phyloP scores from a whole-genome alignment of 805 yeast genomes.

The Brettanomyces naardenensis region DNA sequence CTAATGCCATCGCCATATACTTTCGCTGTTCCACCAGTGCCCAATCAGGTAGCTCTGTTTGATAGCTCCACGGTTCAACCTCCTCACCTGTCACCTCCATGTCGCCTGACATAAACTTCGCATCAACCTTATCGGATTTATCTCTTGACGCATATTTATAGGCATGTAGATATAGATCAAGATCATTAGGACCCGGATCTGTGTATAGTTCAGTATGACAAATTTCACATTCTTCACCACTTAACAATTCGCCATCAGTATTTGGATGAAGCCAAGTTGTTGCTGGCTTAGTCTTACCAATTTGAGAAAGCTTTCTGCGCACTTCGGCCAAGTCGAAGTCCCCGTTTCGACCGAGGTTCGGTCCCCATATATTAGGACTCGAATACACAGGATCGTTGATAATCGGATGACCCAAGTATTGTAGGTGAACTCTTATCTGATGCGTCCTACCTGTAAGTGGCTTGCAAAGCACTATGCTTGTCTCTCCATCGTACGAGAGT shows the following conservation, averaged over 20 bases:
- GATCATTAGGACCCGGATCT: slow-evolving; percentile 84
- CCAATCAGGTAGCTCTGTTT: slow-evolving; percentile 78
- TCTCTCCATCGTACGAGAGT: slow-evolving; percentile 56
- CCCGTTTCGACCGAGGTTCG: slow-evolving; percentile 54
- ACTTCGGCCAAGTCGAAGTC: slow-evolving; percentile 38
- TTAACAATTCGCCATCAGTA: slow-evolving; percentile 57
- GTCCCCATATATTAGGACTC: slow-evolving; percentile 75
- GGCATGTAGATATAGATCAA: slow-evolving; percentile 90
- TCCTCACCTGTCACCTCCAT: neutral
- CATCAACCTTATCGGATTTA: slow-evolving; percentile 13
- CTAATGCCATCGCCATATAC: slow-evolving; percentile 70
- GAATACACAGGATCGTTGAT: slow-evolving; percentile 91
- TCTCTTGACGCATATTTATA: slow-evolving; percentile 57
- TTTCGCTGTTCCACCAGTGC: slow-evolving; percentile 50
- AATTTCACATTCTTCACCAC: slow-evolving; percentile 45
- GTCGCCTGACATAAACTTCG: neutral
- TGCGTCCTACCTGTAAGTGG: slow-evolving; percentile 94
- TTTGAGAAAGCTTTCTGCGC: slow-evolving; percentile 40
- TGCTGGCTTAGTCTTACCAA: slow-evolving; percentile 67
- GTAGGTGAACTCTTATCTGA: slow-evolving; percentile 90
- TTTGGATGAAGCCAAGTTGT: slow-evolving; percentile 59
- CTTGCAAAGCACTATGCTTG: slow-evolving; percentile 69
- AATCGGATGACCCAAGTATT: slow-evolving; percentile 82
- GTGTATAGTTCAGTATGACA: slow-evolving; percentile 70
- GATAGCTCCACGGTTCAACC: slow-evolving; percentile 52